Evolutionary conservation across 306 rosid species (phyloP), one percentile per base, ranked within the genome.

Genomic region (Prunus mume): DNA sequence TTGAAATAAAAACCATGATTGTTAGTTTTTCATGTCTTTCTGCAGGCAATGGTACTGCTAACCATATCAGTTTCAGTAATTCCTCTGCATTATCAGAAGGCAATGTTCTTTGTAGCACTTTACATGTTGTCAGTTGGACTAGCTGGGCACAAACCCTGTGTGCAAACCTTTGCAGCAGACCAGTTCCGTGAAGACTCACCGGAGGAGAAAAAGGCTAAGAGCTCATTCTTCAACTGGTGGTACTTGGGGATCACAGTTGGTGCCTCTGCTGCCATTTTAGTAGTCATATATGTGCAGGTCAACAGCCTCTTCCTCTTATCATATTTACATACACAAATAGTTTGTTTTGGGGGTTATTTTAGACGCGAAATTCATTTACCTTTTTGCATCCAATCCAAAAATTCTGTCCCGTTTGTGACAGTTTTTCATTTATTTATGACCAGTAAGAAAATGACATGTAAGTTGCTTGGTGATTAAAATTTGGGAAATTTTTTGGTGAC

Each of bases 151-250:
- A 86, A 79, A 68, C 97, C 97, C 0, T 90, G 97, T 22, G 97
- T 92, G 0, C 97, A 92, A 41, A 92, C 97, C 24, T 92, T 92
- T 12, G 97, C 93, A 12, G 97, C 96, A 38, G 95, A 92, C 72
- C 97, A 92, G 9, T 92, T 90, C 19, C 79, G 85, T 24, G 97
- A 92, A 3, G 89, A 78, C 34, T 68, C 89, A 14, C 73, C 80
- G 22, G 91, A 90, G 20, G 86, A 84, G 66, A 90, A 83, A 69
- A 82, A 79, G 41, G 83, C 71, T 8, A 90, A 91, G 77, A 84
- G 93, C 47, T 90, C 97, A 2, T 88, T 90, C 85, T 88, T 88
- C 80, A 91, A 91, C 38, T 91, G 91, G 93, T 91, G 97, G 97
- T 90, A 77, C 43, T n/a, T 90, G 65, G 93, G 89, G 2, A 54